Base-by-base conservation (phyloP, 768 basidiomycete genomes). In the Lentinula detonsa region DNA sequence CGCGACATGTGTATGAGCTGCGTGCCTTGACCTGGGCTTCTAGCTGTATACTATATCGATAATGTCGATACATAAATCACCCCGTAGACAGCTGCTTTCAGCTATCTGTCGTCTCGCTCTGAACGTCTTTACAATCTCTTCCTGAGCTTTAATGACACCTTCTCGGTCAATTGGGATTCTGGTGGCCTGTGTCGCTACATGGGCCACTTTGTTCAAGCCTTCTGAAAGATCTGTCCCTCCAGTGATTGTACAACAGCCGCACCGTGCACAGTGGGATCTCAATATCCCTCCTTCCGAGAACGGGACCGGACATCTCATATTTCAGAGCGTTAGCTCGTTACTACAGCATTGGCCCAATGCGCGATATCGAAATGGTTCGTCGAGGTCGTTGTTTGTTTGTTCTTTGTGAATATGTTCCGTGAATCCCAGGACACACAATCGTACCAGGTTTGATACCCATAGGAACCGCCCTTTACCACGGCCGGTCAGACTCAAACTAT, bases 321-420 rank as follows among this genome's bases (percentile, higher is more conserved):
- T 70, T 9, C 64, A 66, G 21, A 68, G 65, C 48, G 67, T 66
- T 3, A 63, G 59, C 54, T 65, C 60, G 61, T 65, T 62, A 1
- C 67, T 76, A 21, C 74, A 75, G 51, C 74, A 72, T 61, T 76
- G 75, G 74, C 74, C 74, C 8, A 75, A 75, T 53, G 72, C 74
- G 0, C 72, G 73, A 2, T 72, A 76, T 66, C 66, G 73, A 50
- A 75, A 75, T 61, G 74, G 74, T 75, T 48, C 48, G 65, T 31
- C n/a, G 39, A 57, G 2, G 5, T 40, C 39, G 16, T 11, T 10
- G 6, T 28, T n/a, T 46, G 9, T 33, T 23, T 13, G n/a, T 28
- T 28, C 37, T 39, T 60, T 33, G 16, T 16, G n/a, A 37, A 18
- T 53, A 50, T 50, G 33, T 61, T 62, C 42, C 23, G 16, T 23